Percentiles rank a stretch among this genome's conserved stretches.
phyloP scores from a whole-genome alignment of 805 yeast species.

The Candida mattraensis region DNA sequence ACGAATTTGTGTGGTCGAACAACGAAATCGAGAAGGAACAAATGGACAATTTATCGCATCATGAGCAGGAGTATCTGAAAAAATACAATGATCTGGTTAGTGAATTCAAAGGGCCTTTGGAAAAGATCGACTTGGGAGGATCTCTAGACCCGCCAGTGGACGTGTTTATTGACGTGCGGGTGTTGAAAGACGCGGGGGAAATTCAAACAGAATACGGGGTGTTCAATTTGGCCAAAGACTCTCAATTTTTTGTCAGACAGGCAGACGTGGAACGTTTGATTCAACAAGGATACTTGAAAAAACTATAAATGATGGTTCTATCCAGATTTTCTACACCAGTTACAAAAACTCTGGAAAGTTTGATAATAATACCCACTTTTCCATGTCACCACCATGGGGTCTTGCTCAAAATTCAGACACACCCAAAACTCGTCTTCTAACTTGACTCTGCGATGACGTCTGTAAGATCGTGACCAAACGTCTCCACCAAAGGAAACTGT shows the following conservation, averaged over 20 bases:
- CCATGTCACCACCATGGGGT: conserved; percentile 19
- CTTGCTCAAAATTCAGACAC: conserved; percentile 5
- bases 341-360: conserved; percentile 34
- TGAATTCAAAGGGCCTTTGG: conserved; percentile 73
- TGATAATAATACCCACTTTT: conserved; percentile 24
- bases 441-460: conserved; percentile 17
- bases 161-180: conserved; percentile 91
- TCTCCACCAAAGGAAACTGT: conserved; percentile 13
- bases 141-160: conserved; percentile 88
- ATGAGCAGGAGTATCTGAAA: conserved; percentile 77
- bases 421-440: conserved; percentile 13
- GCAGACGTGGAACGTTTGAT: conserved; percentile 92
- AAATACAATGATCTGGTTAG: conserved; percentile 70
- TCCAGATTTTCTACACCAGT: conserved; percentile 17
- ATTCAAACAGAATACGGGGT: conserved; percentile 97
- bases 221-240: conserved; percentile 86
- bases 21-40: conserved; percentile 44
- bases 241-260: conserved; percentile 91
- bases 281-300: conserved; percentile 90
- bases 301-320: conserved; percentile 32
- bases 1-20: conserved; percentile 70
- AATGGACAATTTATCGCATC: conserved; percentile 60
- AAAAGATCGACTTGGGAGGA: conserved; percentile 86
- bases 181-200: conserved; percentile 92
- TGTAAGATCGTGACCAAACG: conserved; percentile 33